Base-by-base conservation (phyloP, 176 grass and related monocot species). In the Triticum monococcum region DNA sequence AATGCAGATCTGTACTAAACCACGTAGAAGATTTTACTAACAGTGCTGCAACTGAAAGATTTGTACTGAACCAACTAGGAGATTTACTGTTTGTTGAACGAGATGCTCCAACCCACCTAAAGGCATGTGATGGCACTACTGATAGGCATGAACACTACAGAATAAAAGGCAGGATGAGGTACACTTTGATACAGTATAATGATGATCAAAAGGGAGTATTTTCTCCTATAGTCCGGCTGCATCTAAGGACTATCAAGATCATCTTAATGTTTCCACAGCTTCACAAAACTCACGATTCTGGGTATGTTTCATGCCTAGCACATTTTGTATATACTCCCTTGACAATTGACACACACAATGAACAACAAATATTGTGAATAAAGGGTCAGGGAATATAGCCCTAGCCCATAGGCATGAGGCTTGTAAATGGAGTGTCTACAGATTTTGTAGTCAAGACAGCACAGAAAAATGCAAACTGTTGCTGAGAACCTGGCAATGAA, bases 211-310 rank as follows among this genome's bases (percentile, higher is more conserved):
- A 50, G 7, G 9, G 8, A 43, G 20, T 40, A 69, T 77, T 40
- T 69, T 33, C 12, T 61, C 64, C 28, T 36, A 59, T 64, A 41
- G 40, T 79, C 40, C 28, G 72, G 17, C 28, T 72, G 64, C 75
- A 78, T 41, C 73, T 31, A 82, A 23, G 36, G 37, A 84, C 17
- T 79, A 43, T 61, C 30, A 35, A 8, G 68, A 75, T 87, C 59
- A 74, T 75, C 70, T 75, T 75, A 73, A n/a, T 84, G 33, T 48
- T 73, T 64, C 43, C 2, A 71, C 9, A 56, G 17, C 45, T 37
- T 70, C 45, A 70, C 4, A 30, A 30, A 3, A 2, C 22, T 64
- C 40, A 64, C 11, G 41, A 28, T 74, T 80, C 17, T 46, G 64
- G 46, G 30, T 70, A 68, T 68, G 38, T 59, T 72, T 26, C 23